Percentiles rank a stretch among this genome's conserved stretches.
phyloP scores from a whole-genome alignment of 129 eudicot species.

The Artemisia tridentata region DNA sequence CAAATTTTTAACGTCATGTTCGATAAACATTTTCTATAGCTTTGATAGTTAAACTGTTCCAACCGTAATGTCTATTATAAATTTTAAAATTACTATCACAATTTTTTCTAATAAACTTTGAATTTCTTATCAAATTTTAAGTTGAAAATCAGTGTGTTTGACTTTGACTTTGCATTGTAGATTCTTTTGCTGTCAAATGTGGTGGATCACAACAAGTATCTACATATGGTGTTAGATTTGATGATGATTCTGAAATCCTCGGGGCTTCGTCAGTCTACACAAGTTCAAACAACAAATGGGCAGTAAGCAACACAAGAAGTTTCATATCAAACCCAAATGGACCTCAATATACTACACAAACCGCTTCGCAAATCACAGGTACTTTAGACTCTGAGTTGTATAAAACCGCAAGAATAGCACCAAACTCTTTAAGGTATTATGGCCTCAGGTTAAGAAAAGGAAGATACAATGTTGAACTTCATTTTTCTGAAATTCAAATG shows the following conservation, averaged over 20 bases:
- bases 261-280: slow-evolving; percentile 65
- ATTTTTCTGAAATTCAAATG: too few species aligned
- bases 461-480: too few species aligned
- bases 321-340: slow-evolving; percentile 68
- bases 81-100: too few species aligned
- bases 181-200: slow-evolving; percentile 60
- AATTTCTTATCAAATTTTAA: neutral
- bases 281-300: slow-evolving; percentile 46
- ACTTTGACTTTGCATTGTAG: slow-evolving; percentile 36
- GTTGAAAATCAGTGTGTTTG: slow-evolving; percentile 6
- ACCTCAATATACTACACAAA: slow-evolving; percentile 37
- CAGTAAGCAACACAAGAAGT: slow-evolving; percentile 61
- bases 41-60: too few species aligned
- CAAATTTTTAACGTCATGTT: too few species aligned
- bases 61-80: too few species aligned
- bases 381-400: slow-evolving; percentile 68
- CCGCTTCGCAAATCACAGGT: slow-evolving; percentile 55
- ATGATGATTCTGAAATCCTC: slow-evolving; percentile 58
- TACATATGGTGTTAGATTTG: slow-evolving; percentile 39
- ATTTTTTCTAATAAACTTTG: too few species aligned
- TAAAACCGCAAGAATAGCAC: slow-evolving; percentile 53
- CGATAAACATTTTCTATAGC: too few species aligned
- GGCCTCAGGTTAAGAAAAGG: too few species aligned
- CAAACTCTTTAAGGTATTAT: too few species aligned
- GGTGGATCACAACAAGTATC: slow-evolving; percentile 55